Base-by-base conservation (phyloP, 139 green algal genomes). In the Haematococcus lacustris region DNA sequence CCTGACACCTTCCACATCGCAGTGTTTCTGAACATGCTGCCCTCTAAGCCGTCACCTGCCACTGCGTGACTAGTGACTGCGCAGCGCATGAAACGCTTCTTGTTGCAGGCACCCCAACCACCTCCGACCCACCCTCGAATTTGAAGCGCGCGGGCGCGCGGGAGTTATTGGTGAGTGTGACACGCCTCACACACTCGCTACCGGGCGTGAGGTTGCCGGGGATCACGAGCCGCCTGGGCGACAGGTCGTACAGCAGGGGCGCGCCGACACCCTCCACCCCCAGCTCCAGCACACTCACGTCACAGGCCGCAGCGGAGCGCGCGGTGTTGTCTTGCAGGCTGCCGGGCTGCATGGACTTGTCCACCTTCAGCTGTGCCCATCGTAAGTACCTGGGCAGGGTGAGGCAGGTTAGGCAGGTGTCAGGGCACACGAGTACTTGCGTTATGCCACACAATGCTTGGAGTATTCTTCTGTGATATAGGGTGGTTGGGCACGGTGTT, bases 261-360 rank as follows among this genome's bases (percentile, higher is more conserved):
- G 66, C 67, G 30, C 71, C 78, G 30, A 79, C 41, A 26, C 82
- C 82, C 60, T 87, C 78, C 65, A 87, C 39, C 61, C 78, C 78
- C n/a, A 84, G 53, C 76, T 84, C 82, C 51, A 78, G 66, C 23
- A 87, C 75, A 38, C 71, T 68, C 28, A 78, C 35, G 71, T 83
- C 71, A 39, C 65, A 77, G n/a, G 34, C 4, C 0, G 64, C 25
- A 1, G 69, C 17, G 2, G 35, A 53, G 57, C 25, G 30, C 25
- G 43, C 70, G 51, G 4, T 65, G 69, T 5, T 32, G 38, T n/a
- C n/a, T n/a, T n/a, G n/a, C n/a, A n/a, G n/a, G 25, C n/a, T n/a
- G 43, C 70, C 64, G 4, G 70, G 69, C 23, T 32, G 38, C n/a
- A n/a, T n/a, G 3, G 71, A 38, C 32, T 68, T 73, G 61, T 84